A percentile compares a stretch with the other conserved stretches of the same genome.
Evolutionary conservation across 2,329 filamentous ascomycete genomes (phyloP).

Genomic region (Fusarium sp.): DNA sequence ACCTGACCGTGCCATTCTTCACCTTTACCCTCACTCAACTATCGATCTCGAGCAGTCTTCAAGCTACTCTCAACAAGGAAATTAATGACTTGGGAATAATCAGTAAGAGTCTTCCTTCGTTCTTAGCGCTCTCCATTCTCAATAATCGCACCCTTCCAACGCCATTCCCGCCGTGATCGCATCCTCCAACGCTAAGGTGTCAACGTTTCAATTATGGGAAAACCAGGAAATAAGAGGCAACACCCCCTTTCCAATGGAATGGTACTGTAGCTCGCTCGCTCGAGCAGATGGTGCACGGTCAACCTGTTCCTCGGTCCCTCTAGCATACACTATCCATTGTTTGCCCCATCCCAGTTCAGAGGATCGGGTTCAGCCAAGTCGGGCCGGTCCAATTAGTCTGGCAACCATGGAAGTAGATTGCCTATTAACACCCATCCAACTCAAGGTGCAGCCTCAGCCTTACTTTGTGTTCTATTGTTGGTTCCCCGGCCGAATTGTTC

Average conservation of each 20-base stretch:
- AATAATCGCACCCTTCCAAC: constrained; percentile 10
- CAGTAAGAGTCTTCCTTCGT: background rate
- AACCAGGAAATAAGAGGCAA: background rate
- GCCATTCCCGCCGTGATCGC: constrained; percentile 29
- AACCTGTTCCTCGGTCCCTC: constrained; percentile 2
- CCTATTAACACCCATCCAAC: constrained; percentile 3
- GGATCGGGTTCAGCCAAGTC: constrained; percentile 30
- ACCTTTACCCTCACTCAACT: background rate
- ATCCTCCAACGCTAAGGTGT: constrained; percentile 25
- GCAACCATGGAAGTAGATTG: background rate
- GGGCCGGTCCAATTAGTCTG: constrained; percentile 10
- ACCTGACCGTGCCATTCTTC: background rate
- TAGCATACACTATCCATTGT: background rate
- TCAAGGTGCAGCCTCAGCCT: background rate
- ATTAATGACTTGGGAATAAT: background rate
- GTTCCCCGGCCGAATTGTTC: background rate
- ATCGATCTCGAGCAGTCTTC: background rate
- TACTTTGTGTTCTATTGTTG: background rate
- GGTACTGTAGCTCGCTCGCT: constrained; percentile 18
- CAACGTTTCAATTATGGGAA: constrained; percentile 20
- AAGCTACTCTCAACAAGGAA: background rate
- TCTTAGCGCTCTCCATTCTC: constrained; percentile 8
- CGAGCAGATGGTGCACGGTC: background rate
- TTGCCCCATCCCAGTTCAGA: constrained; percentile 18
- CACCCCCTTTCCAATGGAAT: constrained; percentile 33